Base-by-base conservation (phyloP, 805 yeast species). In the Yarrowia osloensis region DNA sequence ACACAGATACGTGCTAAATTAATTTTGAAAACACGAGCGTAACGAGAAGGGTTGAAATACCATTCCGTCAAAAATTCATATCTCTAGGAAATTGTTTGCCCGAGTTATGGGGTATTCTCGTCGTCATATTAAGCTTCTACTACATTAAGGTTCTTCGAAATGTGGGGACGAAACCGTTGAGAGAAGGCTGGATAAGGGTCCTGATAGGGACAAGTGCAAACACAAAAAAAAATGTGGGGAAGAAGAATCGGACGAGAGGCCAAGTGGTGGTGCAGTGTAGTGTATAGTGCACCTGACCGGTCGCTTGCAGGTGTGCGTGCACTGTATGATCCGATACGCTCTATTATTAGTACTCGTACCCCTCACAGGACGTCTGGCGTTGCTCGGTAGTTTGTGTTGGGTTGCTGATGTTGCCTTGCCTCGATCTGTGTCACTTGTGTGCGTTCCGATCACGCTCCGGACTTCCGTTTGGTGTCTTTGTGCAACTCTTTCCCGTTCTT, bases 81-180 rank as follows among this genome's bases (percentile, higher is more conserved):
- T 1, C 28, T 13, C 0, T 42, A 1, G 26, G 5, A 7, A 7
- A 24, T 24, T 46, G 4, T 21, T 26, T 26, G 19, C 8, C 1
- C 47, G 19, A 42, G 47, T 15, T 42, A 15, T 2, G 5, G n/a
- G 11, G 11, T 26, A 2, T 22, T 44, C 15, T 11, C 5, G 2
- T 26, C 22, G 3, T 4, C 28, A 5, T 9, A 21, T 26, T 22
- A 22, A 42, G 28, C 9, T 42, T 22, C 28, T 3, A 9, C 1
- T 2, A 11, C 35, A 12, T n/a, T 21, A 19, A 46, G 52, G 24
- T 17, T 49, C 19, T 5, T 9, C 9, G 29, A 28, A 31, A 19
- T 50, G 55, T 50, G 55, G 55, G 55, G 55, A 31, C 8, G 54
- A 46, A 46, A 21, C 55, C 55, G 55, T 50, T 50, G 55, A 50